Conservation (phyloP, 2,329 filamentous ascomycete genomes). For the Pseudomassariella vexata region DNA sequence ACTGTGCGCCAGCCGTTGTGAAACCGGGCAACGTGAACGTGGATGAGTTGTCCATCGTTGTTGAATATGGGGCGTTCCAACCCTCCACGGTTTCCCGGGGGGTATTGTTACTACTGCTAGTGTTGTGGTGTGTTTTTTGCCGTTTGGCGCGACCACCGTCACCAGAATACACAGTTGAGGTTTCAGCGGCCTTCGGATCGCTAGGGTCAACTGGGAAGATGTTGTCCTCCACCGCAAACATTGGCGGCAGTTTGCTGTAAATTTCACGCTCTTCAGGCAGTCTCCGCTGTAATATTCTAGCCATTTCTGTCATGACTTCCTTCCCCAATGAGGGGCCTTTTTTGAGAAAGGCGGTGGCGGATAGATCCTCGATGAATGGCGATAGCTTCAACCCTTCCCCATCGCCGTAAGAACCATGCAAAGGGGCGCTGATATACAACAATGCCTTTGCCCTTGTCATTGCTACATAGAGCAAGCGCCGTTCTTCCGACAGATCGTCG, state of each 20-base stretch:
- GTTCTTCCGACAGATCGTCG: slow-evolving; percentile 82
- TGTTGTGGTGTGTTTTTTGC: slow-evolving; percentile 21
- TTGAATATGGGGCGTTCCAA: slow-evolving; percentile 38
- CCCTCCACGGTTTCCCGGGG: slow-evolving; percentile 26
- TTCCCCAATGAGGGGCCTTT: slow-evolving; percentile 67
- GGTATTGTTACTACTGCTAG: slow-evolving; percentile 30
- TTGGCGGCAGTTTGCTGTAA: slow-evolving; percentile 42
- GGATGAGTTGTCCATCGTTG: slow-evolving; percentile 55
- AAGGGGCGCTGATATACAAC: slow-evolving; percentile 77
- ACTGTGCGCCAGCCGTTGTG: slow-evolving; percentile 54
- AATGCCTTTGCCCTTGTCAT: slow-evolving; percentile 91
- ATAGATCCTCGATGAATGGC: slow-evolving; percentile 56
- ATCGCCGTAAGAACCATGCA: slow-evolving; percentile 55
- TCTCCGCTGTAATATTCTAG: slow-evolving; percentile 62
- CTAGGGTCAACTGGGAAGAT: slow-evolving; percentile 61
- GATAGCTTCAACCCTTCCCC: slow-evolving; percentile 61
- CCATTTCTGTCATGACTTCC: slow-evolving; percentile 57
- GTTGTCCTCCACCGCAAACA: slow-evolving; percentile 60
- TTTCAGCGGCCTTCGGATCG: slow-evolving; percentile 27
- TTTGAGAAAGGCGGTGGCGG: slow-evolving; percentile 28
- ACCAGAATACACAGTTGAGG: slow-evolving; percentile 11
- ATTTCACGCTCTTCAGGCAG: slow-evolving; percentile 53
- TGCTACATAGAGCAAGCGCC: slow-evolving; percentile 85
- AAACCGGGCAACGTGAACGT: slow-evolving; percentile 61
- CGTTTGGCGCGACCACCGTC: slow-evolving; percentile 16